Evolutionary conservation across 352 stramenopile genomes (phyloP), one percentile per base, ranked within the genome.

Genomic region (Globisporangium yorkense): DNA sequence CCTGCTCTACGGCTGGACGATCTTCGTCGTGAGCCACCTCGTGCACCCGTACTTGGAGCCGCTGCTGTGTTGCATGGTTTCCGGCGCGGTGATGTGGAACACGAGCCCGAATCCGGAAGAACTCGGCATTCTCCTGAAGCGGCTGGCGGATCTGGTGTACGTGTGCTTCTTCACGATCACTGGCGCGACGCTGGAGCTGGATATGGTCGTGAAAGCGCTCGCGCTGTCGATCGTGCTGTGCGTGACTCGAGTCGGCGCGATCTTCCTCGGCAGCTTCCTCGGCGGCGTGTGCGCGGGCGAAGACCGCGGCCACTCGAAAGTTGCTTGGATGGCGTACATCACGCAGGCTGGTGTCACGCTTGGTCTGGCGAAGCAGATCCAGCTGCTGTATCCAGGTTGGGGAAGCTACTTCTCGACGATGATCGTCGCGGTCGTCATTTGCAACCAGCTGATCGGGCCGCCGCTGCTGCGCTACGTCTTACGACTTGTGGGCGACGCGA

Each of bases 161-260:
- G 76, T 89, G n/a, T 78, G 73, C 51, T 89, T 89, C 52, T 89
- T 89, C 61, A 87, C 79, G 43, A 77, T 89, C 52, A 86, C 79
- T 3, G 79, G 79, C 18, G 79, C 79, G 15, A 81, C 79, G 10
- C 56, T 89, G 7, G 73, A 87, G 53, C 67, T 89, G 2, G 75
- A 89, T 39, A 86, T 84, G 72, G 62, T 89, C 3, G 71, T 70
- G 45, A 84, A 84, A 39, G 75, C 79, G 2, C 67, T 89, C 37
- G 74, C 57, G 16, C 51, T 89, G 13, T 84, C 76, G 2, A 56
- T 81, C 21, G 62, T 86, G 35, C 62, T 89, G 3, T 86, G 74
- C 48, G 39, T 78, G 6, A 85, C 75, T 18, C 76, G 77, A 1
- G 65, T 87, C 5, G 60, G 63, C 18, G 79, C 70, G 7, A 89